Percentiles rank a stretch among this genome's conserved stretches.
phyloP scores from a whole-genome alignment of 371 early-diverging fungal genomes.

The Rhizopus arrhizus region DNA sequence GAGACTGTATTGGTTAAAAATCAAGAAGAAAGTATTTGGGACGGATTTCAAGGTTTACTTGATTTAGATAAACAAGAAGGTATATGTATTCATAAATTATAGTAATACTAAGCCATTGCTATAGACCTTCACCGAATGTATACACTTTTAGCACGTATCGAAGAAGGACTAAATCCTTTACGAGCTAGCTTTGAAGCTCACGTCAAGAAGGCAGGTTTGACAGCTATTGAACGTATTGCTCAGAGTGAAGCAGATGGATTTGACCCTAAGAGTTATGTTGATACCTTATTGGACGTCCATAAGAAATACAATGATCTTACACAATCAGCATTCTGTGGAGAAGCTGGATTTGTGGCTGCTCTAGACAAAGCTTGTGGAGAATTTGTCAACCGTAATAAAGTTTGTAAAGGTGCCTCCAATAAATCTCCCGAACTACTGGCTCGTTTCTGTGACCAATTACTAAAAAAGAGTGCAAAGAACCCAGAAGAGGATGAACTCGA shows the following conservation, averaged over 20 bases:
- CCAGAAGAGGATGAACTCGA: slow-evolving; percentile 87
- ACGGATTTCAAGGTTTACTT: slow-evolving; percentile 87
- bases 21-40: slow-evolving; percentile 78
- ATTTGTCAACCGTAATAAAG: slow-evolving; percentile 87
- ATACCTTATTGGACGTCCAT: slow-evolving; percentile 79
- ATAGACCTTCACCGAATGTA: slow-evolving; percentile 87
- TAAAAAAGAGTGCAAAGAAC: slow-evolving; percentile 83
- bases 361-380: slow-evolving; percentile 91
- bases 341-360: slow-evolving; percentile 90
- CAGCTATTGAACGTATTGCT: slow-evolving; percentile 81
- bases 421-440: slow-evolving; percentile 88
- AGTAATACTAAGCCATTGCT: neutral
- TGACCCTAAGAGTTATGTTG: slow-evolving; percentile 86
- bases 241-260: slow-evolving; percentile 52
- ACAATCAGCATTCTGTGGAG: slow-evolving; percentile 74
- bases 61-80: slow-evolving; percentile 82
- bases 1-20: slow-evolving; percentile 84
- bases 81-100: slow-evolving; percentile 9
- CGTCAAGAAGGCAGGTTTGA: slow-evolving; percentile 83
- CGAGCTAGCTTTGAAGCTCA: slow-evolving; percentile 79
- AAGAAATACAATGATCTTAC: slow-evolving; percentile 79
- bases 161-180: slow-evolving; percentile 81
- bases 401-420: slow-evolving; percentile 71
- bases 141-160: slow-evolving; percentile 76
- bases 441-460: slow-evolving; percentile 79